phyloP scores from a whole-genome alignment of 257 asterid genomes.

The Thymus mandschuricus region DNA sequence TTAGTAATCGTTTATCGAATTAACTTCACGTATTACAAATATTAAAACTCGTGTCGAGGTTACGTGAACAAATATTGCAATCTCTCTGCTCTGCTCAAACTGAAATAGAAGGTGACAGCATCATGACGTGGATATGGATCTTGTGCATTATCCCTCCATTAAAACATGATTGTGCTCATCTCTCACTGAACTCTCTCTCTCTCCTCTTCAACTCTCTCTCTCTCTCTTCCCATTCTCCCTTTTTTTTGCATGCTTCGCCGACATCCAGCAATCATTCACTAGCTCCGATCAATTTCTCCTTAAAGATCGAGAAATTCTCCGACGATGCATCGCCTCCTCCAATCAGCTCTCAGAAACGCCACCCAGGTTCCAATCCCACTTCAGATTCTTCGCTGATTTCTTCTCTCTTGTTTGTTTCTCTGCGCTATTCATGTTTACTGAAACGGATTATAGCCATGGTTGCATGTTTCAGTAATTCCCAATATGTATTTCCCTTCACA shows the following conservation, averaged over 20 bases:
- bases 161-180: not conserved
- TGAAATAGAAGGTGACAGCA: constrained; percentile 16
- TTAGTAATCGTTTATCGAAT: too few relatives aligned
- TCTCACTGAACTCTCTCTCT: not conserved
- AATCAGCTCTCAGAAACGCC: constrained; percentile 50
- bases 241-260: constrained; percentile 20
- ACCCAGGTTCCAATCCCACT: constrained; percentile 45
- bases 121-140: not conserved
- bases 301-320: not conserved
- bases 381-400: too few relatives aligned
- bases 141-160: constrained; percentile 14
- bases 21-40: too few relatives aligned
- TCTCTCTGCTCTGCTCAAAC: not conserved
- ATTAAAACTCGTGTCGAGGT: too few relatives aligned
- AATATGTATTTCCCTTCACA: not conserved
- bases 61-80: too few relatives aligned
- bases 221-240: not conserved
- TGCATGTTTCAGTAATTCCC: constrained; percentile 20
- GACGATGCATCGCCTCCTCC: constrained; percentile 56
- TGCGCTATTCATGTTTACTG: not conserved
- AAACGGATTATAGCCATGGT: not conserved
- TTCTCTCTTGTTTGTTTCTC: not conserved
- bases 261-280: not conserved
- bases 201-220: not conserved
- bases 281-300: not conserved